Conservation (phyloP, 2,329 filamentous ascomycete genomes). For the Colletotrichum tropicicola region DNA sequence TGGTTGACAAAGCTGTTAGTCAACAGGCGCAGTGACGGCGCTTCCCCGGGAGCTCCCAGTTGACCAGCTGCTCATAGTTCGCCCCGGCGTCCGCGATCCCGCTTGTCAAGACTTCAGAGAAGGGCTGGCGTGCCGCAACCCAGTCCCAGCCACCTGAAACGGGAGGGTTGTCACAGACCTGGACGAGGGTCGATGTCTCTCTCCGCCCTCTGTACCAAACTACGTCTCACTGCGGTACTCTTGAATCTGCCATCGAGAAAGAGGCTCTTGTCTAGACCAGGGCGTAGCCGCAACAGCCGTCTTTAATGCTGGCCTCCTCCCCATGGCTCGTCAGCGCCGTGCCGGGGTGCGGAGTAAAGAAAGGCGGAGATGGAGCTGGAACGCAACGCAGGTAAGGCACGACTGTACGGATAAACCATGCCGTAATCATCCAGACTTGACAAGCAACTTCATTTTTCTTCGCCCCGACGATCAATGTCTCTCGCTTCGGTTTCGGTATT, state of each 20-base stretch:
- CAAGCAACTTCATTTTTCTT: too few relatives aligned
- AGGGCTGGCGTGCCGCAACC: constrained; percentile 7
- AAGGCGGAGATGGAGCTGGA: neutral
- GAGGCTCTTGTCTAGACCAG: neutral
- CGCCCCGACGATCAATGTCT: too few relatives aligned
- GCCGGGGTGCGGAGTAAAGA: neutral
- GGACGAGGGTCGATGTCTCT: constrained; percentile 1
- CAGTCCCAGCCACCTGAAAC: constrained; percentile 28
- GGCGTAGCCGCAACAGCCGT: constrained; percentile 18
- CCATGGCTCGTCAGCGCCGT: neutral
- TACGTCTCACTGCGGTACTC: neutral
- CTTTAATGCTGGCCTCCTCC: neutral
- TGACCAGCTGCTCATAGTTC: neutral
- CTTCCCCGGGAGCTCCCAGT: constrained; percentile 3
- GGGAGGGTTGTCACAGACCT: constrained; percentile 31
- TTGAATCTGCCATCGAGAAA: neutral
- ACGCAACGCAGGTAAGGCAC: too few relatives aligned
- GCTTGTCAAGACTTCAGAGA: constrained; percentile 23
- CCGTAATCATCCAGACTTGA: too few relatives aligned
- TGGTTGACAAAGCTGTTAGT: constrained; percentile 27
- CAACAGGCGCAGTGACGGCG: neutral
- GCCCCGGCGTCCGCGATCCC: constrained; percentile 19
- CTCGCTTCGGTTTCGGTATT: constrained; percentile 13
- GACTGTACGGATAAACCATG: too few relatives aligned
- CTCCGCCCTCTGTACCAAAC: neutral